Percentiles rank a stretch among this genome's conserved stretches.
Evolutionary conservation across 2,329 filamentous ascomycete species (phyloP).

Genomic region (Cladophialophora carrionii): DNA sequence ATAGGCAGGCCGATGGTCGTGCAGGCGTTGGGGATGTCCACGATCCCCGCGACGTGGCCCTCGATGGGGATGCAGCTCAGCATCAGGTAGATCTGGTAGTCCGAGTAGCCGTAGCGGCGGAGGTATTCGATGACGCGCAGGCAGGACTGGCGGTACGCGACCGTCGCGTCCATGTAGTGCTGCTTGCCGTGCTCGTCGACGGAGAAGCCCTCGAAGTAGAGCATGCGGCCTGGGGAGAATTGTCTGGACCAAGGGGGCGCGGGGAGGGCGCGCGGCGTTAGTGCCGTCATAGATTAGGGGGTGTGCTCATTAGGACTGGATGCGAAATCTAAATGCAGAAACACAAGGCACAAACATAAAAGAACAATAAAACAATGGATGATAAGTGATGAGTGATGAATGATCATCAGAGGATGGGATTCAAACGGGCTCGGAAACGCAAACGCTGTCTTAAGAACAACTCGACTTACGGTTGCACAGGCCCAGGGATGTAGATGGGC

Average conservation of each 20-base stretch:
- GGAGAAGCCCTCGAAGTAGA: slow-evolving; percentile 80
- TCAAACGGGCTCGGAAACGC: too few species aligned
- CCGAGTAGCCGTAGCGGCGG: slow-evolving; percentile 68
- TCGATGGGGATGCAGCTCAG: slow-evolving; percentile 84
- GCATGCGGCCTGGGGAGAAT: slow-evolving; percentile 77
- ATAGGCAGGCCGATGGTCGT: slow-evolving; percentile 86
- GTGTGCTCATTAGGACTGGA: not conserved
- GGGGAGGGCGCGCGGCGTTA: not conserved
- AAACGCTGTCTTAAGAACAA: too few species aligned
- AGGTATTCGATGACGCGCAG: slow-evolving; percentile 80
- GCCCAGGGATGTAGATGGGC: slow-evolving; percentile 83
- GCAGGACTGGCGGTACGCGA: slow-evolving; percentile 82
- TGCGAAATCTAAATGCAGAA: not conserved
- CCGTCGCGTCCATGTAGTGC: slow-evolving; percentile 82
- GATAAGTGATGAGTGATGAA: not conserved
- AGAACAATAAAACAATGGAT: not conserved
- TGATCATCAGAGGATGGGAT: too few species aligned
- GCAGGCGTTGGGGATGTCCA: slow-evolving; percentile 89
- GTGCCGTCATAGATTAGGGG: not conserved
- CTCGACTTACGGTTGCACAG: slow-evolving; percentile 68
- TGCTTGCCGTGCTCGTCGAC: slow-evolving; percentile 89
- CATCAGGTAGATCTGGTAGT: slow-evolving; percentile 83
- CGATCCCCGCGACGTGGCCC: slow-evolving; percentile 85
- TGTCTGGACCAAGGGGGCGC: slow-evolving; percentile 52
- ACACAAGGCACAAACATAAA: not conserved